Base-by-base conservation (phyloP, 2,329 filamentous ascomycete species). In the Lachnellula cervina region DNA sequence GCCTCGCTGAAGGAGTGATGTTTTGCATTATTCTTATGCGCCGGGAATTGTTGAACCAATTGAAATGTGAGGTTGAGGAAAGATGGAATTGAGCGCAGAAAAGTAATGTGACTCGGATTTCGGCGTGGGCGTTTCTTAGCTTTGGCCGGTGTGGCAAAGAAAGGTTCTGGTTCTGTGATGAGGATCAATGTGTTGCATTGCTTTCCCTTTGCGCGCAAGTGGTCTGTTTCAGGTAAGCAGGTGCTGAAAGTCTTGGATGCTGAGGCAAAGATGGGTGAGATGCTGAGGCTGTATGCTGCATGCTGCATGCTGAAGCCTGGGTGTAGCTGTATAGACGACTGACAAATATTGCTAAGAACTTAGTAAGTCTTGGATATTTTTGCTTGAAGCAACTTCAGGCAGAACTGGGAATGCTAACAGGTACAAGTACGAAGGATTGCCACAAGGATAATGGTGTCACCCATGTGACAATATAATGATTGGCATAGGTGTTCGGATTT, bases 1-100 rank as follows among this genome's bases (percentile, higher is more conserved):
- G 49, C 49, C 49, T 51, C 49, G 38, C 17, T 43, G 49, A 51
- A 51, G 49, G 49, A 51, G 38, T 42, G 23, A 51, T 43, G 49
- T 51, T n/a, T 42, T 19, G 21, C n/a, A 43, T 51, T 44, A 23
- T n/a, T 3, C 5, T n/a, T 14, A 47, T 28, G 28, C 44, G 28
- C 23, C 23, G 19, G 7, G 23, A 13, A 8, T n/a, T 23, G 2
- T 28, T 13, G 16, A 32, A 47, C 23, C 44, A 47, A 21, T 28
- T 13, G 8, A 25, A 28, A 32, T 47, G 23, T 23, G 44, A 23
- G 9, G 32, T 32, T 9, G 21, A n/a, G 44, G 9, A 23, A 23
- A 14, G 17, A 44, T 16, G n/a, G 42, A 16, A 2, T 13, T 17
- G 6, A 25, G 5, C 8, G 21, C 42, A 4, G 19, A 19, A 14